phyloP scores from a whole-genome alignment of 768 basidiomycete species.

The Leccinum subgranulosum region DNA sequence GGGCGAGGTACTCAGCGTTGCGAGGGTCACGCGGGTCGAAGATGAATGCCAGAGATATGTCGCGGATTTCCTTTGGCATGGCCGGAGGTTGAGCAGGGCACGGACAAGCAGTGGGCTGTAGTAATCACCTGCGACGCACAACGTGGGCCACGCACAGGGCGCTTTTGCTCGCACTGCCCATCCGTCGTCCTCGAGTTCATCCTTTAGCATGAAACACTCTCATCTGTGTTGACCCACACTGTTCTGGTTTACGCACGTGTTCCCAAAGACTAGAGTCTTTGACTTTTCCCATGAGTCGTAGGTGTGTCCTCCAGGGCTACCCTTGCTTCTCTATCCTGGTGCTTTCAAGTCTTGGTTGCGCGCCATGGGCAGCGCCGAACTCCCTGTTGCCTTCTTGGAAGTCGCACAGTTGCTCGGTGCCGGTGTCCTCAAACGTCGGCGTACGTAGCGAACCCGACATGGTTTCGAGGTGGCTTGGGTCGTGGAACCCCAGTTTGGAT shows the following conservation, averaged over 20 bases:
- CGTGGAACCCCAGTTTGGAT: slow-evolving; percentile 21
- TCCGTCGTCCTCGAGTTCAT: slow-evolving; percentile 23
- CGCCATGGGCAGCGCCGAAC: slow-evolving; percentile 46
- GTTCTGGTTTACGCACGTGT: slow-evolving; percentile 40
- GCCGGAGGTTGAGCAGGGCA: slow-evolving; percentile 37
- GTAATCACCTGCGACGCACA: slow-evolving; percentile 1
- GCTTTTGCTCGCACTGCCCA: slow-evolving; percentile 26
- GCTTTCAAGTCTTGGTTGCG: slow-evolving; percentile 48
- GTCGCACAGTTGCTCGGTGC: slow-evolving; percentile 23
- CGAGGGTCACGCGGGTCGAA: slow-evolving; percentile 7
- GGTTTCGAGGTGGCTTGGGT: slow-evolving; percentile 42
- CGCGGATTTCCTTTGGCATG: slow-evolving; percentile 37
- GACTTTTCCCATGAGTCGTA: slow-evolving; percentile 36
- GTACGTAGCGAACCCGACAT: slow-evolving; percentile 51
- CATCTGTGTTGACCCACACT: slow-evolving; percentile 23
- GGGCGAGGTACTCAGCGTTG: slow-evolving; percentile 36
- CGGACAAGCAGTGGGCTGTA: slow-evolving; percentile 31
- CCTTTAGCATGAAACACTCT: slow-evolving; percentile 4
- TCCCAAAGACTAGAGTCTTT: slow-evolving; percentile 39
- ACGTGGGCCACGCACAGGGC: slow-evolving; percentile 38
- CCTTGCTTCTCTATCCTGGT: slow-evolving; percentile 44
- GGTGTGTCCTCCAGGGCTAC: slow-evolving; percentile 11
- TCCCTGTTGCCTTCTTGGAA: slow-evolving; percentile 18
- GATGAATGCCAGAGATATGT: slow-evolving; percentile 45
- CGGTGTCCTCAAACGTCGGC: slow-evolving; percentile 49